Conservation (phyloP, 1,139 yeast genomes). For the Suhomyces bribrorum region DNA sequence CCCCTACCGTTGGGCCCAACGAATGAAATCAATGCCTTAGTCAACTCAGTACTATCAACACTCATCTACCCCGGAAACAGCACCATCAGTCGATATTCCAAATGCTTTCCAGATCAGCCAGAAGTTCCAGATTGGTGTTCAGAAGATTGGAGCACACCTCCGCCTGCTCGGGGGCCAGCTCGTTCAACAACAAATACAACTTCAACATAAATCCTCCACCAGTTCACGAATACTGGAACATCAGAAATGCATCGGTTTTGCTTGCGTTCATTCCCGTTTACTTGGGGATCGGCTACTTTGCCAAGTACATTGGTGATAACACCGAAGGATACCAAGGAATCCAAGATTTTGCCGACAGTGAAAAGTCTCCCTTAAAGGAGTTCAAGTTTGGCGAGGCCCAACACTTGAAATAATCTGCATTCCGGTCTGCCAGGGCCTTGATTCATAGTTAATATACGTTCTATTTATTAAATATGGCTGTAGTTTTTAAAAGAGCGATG, state of each 20-base stretch:
- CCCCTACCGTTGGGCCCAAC: slow-evolving; percentile 9
- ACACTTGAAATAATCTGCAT: slow-evolving; percentile 11
- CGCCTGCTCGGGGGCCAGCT: slow-evolving; percentile 23
- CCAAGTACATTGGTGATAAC: slow-evolving; percentile 33
- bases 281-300: slow-evolving; percentile 37
- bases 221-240: slow-evolving; percentile 51
- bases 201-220: slow-evolving; percentile 51
- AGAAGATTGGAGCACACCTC: slow-evolving; percentile 40
- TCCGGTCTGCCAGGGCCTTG: background rate
- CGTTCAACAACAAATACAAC: slow-evolving; percentile 46
- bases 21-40: slow-evolving; percentile 13
- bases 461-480: too few species aligned
- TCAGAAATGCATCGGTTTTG: slow-evolving; percentile 38
- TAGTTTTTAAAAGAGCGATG: too few species aligned
- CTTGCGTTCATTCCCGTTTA: slow-evolving; percentile 43
- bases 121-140: slow-evolving; percentile 23
- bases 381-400: slow-evolving; percentile 44
- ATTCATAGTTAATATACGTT: slow-evolving; percentile 7
- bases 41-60: slow-evolving; percentile 2
- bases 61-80: background rate
- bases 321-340: slow-evolving; percentile 33
- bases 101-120: slow-evolving; percentile 33
- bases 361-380: slow-evolving; percentile 40
- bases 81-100: background rate
- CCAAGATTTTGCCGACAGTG: slow-evolving; percentile 38